Evolutionary conservation across 2,329 filamentous ascomycete genomes (phyloP), one percentile per base, ranked within the genome.

Genomic region (Ambrosiella cleistominuta): DNA sequence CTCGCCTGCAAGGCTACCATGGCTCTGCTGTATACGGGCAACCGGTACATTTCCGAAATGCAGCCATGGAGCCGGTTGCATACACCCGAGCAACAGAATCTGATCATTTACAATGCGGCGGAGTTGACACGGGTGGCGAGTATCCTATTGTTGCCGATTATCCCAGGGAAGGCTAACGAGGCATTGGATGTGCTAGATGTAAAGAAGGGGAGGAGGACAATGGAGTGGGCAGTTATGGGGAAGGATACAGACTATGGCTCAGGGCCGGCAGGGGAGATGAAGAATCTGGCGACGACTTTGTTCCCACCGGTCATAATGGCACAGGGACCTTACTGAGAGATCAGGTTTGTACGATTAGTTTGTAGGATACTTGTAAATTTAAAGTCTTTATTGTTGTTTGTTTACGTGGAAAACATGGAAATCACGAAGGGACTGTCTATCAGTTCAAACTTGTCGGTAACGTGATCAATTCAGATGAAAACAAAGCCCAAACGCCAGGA

Each of bases 111-210:
- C 68, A 75, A 85, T 49, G 74, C 76, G 49, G 79, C 83, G 7
- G 93, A 98, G 70, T 79, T 85, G 3, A 68, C 96, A 52, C 84
- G 93, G 42, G 80, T 96, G 27, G 74, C 76, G 0, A 88, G 83
- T 12, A 95, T 98, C 64, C 73, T 97, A 52, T 72, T 98, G 50
- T 90, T 95, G 68, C 89, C 93, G 1, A 87, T 90, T 66, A 95
- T 98, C 78, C 93, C 93, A 0, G 75, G 72, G 45, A 95, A 94
- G 69, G 79, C 88, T 52, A 70, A 71, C 9, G 72, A 80, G 63
- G 70, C 96, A 38, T 77, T 98, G 0, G 85, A 95, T 67, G 78
- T 84, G 65, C 72, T 98, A 7, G 84, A 86, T 1, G 89, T 98
- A 3, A 70, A 73, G 2, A 67, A 72, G 7, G 74, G 78, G 8